Percentiles rank a stretch among this genome's conserved stretches.
These are phyloP conservation scores for Coemansia sp. DNA, from an alignment of 192 early-diverging fungal species.

Conservation along the genomic window DNA sequence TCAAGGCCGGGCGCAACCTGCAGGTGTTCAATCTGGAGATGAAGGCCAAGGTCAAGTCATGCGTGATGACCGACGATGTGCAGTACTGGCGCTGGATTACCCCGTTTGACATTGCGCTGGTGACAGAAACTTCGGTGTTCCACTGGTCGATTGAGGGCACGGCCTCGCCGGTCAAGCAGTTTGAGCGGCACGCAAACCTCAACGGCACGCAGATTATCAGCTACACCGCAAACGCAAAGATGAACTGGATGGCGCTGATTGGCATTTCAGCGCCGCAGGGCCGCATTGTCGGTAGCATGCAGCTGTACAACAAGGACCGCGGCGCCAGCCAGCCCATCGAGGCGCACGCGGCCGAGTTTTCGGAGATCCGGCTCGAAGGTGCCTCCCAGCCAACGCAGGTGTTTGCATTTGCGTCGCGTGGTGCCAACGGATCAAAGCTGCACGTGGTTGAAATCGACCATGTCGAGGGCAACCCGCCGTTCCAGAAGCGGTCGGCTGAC, in stretches of 20 bases:
- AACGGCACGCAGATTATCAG: slow-evolving; percentile 92
- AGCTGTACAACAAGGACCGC: slow-evolving; percentile 91
- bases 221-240: slow-evolving; percentile 84
- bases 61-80: slow-evolving; percentile 83
- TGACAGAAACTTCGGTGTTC: slow-evolving; percentile 84
- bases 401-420: slow-evolving; percentile 89
- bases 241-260: slow-evolving; percentile 92
- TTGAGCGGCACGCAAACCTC: slow-evolving; percentile 85
- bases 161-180: slow-evolving; percentile 78
- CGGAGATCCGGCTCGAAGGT: slow-evolving; percentile 80
- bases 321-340: slow-evolving; percentile 90
- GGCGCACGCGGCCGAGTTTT: slow-evolving; percentile 95
- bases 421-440: slow-evolving; percentile 78
- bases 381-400: slow-evolving; percentile 73
- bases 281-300: slow-evolving; percentile 94
- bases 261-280: slow-evolving; percentile 89
- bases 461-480: slow-evolving; percentile 83
- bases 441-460: slow-evolving; percentile 97
- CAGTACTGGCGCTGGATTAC: slow-evolving; percentile 97
- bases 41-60: slow-evolving; percentile 93
- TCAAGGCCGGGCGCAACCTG: slow-evolving; percentile 89
- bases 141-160: slow-evolving; percentile 98
- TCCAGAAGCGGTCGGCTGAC: slow-evolving; percentile 86
- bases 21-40: slow-evolving; percentile 98
- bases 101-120: slow-evolving; percentile 75